Percentiles rank a stretch among this genome's conserved stretches.
phyloP scores from a whole-genome alignment of 2,329 filamentous ascomycete genomes.

The Pseudogymnoascus sp. region DNA sequence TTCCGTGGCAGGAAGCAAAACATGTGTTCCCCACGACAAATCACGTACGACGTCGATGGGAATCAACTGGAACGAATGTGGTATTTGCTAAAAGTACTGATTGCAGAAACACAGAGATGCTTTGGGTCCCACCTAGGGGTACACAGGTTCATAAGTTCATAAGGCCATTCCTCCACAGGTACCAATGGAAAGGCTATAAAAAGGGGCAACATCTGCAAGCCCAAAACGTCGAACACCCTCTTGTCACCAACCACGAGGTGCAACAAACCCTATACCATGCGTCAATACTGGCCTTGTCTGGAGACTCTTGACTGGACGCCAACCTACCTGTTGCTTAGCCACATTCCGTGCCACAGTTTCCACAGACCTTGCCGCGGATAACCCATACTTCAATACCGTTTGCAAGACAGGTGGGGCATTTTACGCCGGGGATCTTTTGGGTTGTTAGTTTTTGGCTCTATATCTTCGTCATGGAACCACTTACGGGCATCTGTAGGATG shows the following conservation, averaged over 20 bases:
- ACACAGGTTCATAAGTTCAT: not conserved
- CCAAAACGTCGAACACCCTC: not conserved
- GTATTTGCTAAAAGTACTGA: not conserved
- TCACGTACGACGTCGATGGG: not conserved
- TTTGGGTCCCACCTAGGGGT: not conserved
- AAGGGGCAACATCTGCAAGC: not conserved
- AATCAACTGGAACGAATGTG: not conserved
- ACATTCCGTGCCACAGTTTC: conserved; percentile 41
- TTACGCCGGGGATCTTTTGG: conserved; percentile 39
- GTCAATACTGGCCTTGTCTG: not conserved
- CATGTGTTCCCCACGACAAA: not conserved
- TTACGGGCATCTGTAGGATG: not conserved
- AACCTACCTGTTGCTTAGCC: conserved; percentile 18
- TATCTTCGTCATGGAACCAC: not conserved
- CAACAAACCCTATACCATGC: not conserved
- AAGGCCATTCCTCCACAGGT: not conserved
- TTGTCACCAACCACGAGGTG: not conserved
- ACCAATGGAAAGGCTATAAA: not conserved
- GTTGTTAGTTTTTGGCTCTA: not conserved
- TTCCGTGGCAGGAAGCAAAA: not conserved
- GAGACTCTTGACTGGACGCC: not conserved
- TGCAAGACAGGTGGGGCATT: conserved; percentile 42
- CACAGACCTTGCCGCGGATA: conserved; percentile 43
- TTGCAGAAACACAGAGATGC: not conserved
- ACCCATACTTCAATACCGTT: conserved; percentile 47